Evolutionary conservation across 2,329 filamentous ascomycete species (phyloP).

Genomic region (Elsinoe arachidis): DNA sequence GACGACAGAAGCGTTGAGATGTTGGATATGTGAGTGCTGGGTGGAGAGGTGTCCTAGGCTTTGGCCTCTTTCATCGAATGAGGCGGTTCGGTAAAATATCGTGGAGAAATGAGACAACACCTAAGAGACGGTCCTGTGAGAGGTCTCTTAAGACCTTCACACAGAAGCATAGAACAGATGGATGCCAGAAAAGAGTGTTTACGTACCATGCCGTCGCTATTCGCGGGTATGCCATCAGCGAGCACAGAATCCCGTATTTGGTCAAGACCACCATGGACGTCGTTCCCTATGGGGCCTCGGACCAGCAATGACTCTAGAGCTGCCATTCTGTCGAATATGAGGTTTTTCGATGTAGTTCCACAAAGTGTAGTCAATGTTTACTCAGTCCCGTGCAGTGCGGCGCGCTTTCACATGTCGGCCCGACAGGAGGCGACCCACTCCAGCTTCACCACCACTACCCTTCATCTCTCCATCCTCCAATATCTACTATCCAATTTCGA

Average conservation of each 20-base stretch:
- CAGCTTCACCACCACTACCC: not conserved
- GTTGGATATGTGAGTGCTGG: too few relatives aligned
- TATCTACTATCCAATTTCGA: not conserved
- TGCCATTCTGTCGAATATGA: constrained; percentile 21
- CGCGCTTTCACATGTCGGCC: not conserved
- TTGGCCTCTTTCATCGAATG: too few relatives aligned
- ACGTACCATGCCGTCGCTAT: constrained; percentile 69
- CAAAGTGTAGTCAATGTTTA: not conserved
- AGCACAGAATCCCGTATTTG: constrained; percentile 65
- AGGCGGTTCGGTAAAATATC: too few relatives aligned
- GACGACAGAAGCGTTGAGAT: not conserved
- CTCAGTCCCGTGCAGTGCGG: not conserved
- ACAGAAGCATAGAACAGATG: not conserved
- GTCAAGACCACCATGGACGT: constrained; percentile 58
- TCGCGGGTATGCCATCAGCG: constrained; percentile 66
- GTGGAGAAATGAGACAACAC: too few relatives aligned
- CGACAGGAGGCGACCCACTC: not conserved
- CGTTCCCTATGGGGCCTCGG: constrained; percentile 67
- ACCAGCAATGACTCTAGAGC: constrained; percentile 67
- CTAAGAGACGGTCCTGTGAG: too few relatives aligned
- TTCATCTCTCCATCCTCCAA: not conserved
- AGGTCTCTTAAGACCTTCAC: too few relatives aligned
- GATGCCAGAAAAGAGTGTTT: not conserved
- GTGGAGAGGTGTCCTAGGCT: too few relatives aligned
- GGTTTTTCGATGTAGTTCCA: not conserved